Conservation (phyloP, 225 moss, liverwort and hornwort genomes). For the Climacium dendroides region DNA sequence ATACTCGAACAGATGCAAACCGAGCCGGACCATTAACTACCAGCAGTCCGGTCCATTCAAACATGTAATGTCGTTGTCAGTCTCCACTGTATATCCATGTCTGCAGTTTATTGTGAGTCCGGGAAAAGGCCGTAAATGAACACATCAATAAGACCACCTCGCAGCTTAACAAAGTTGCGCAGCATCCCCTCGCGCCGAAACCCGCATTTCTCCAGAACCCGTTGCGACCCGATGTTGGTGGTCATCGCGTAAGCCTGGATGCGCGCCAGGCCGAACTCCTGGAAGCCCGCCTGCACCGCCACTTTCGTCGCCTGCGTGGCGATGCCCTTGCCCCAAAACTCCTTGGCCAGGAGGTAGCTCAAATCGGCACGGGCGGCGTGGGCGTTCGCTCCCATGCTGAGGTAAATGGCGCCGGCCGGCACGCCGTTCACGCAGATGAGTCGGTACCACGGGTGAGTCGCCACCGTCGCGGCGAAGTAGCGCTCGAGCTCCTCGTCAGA, state of each 20-base stretch:
- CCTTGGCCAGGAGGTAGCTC: constrained; percentile 46
- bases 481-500: constrained; percentile 5
- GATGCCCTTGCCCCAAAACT: constrained; percentile 42
- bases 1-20: neutral
- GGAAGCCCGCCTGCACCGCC: constrained; percentile 19
- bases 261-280: constrained; percentile 28
- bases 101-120: neutral
- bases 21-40: neutral
- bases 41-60: neutral
- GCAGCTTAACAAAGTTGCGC: constrained; percentile 3
- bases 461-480: constrained; percentile 9
- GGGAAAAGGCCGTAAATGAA: neutral
- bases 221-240: constrained; percentile 23
- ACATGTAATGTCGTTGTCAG: neutral
- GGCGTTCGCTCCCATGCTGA: constrained; percentile 1
- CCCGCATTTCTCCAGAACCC: constrained; percentile 55
- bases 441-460: constrained; percentile 30
- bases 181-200: constrained; percentile 25
- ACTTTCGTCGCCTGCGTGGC: neutral
- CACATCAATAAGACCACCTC: neutral
- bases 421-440: constrained; percentile 33
- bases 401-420: constrained; percentile 26
- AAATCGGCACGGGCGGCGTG: constrained; percentile 35
- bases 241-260: constrained; percentile 33
- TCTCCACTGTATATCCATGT: neutral